A percentile compares a stretch with the other conserved stretches of the same genome.
phyloP scores from a whole-genome alignment of 768 basidiomycete species.

The Boletus rex-veris region DNA sequence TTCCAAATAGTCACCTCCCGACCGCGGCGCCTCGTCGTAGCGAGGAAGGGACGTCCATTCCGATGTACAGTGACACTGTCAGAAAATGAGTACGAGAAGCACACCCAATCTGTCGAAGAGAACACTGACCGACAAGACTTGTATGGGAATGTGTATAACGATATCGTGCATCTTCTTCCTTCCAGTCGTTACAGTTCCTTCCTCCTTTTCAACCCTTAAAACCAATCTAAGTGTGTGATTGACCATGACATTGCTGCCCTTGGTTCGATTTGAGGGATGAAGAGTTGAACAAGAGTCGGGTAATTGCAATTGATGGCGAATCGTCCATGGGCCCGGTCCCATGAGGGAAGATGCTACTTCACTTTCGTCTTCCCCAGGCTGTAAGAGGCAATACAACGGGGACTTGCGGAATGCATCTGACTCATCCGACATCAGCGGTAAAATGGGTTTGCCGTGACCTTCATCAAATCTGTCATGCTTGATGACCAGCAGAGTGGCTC shows the following conservation, averaged over 20 bases:
- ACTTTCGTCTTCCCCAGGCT: conserved; percentile 48
- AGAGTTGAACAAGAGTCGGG: conserved; percentile 61
- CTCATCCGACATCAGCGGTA: conserved; percentile 76
- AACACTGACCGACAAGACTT: conserved; percentile 76
- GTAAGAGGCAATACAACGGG: conserved; percentile 54
- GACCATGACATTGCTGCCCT: conserved; percentile 63
- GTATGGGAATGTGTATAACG: conserved; percentile 78
- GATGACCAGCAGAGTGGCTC: conserved; percentile 61
- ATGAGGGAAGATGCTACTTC: conserved; percentile 58
- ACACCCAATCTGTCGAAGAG: not conserved
- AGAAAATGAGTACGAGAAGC: not conserved
- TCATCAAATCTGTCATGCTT: conserved; percentile 41
- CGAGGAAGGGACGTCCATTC: conserved; percentile 77
- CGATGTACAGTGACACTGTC: conserved; percentile 75
- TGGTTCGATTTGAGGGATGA: conserved; percentile 67
- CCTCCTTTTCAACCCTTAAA: conserved; percentile 79
- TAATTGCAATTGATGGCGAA: conserved; percentile 65
- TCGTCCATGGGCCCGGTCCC: conserved; percentile 86
- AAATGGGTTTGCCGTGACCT: conserved; percentile 55
- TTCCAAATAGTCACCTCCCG: conserved; percentile 2
- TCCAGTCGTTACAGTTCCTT: conserved; percentile 63
- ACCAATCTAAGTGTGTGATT: conserved; percentile 77
- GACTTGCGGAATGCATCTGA: conserved; percentile 60
- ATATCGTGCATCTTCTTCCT: conserved; percentile 85
- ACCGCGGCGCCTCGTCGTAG: conserved; percentile 46